phyloP scores from a whole-genome alignment of 805 yeast species.

The Schwanniomyces yamadae region DNA sequence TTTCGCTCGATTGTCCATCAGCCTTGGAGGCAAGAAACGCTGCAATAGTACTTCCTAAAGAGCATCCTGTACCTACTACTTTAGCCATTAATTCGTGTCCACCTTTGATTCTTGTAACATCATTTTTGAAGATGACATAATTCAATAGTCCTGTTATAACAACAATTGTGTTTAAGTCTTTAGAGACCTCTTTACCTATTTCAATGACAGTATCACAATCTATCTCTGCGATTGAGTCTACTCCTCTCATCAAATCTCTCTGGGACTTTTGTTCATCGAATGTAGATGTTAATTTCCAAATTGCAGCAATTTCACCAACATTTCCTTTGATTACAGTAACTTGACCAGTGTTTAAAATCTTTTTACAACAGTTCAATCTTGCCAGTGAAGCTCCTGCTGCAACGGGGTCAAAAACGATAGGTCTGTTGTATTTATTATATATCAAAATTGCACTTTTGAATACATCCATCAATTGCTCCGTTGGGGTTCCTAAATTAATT shows the following conservation, averaged over 20 bases:
- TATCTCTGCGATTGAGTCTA: slow-evolving; percentile 48
- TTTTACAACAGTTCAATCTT: slow-evolving; percentile 48
- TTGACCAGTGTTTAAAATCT: slow-evolving; percentile 55
- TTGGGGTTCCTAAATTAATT: slow-evolving; percentile 75
- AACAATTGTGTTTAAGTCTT: slow-evolving; percentile 54
- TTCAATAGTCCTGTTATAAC: slow-evolving; percentile 64
- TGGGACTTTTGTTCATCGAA: slow-evolving; percentile 16
- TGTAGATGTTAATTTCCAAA: slow-evolving; percentile 32
- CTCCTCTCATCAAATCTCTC: slow-evolving; percentile 62
- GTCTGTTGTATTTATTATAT: slow-evolving; percentile 57
- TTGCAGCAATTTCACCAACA: slow-evolving; percentile 76
- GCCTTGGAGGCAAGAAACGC: slow-evolving; percentile 51
- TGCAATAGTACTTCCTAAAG: slow-evolving; percentile 72
- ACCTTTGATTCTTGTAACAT: slow-evolving; percentile 43
- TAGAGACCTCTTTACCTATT: slow-evolving; percentile 51
- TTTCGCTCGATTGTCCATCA: slow-evolving; percentile 12
- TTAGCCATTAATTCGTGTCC: slow-evolving; percentile 63
- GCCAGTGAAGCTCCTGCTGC: slow-evolving; percentile 80
- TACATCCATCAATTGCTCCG: slow-evolving; percentile 39
- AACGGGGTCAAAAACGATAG: slow-evolving; percentile 87
- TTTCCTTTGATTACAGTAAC: slow-evolving; percentile 79
- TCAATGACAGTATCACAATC: slow-evolving; percentile 23
- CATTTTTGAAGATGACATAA: slow-evolving; percentile 22
- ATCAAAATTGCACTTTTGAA: slow-evolving; percentile 52
- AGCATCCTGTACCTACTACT: slow-evolving; percentile 83